phyloP scores from a whole-genome alignment of 176 grass and related monocot species.

The Aegilops speltoides region DNA sequence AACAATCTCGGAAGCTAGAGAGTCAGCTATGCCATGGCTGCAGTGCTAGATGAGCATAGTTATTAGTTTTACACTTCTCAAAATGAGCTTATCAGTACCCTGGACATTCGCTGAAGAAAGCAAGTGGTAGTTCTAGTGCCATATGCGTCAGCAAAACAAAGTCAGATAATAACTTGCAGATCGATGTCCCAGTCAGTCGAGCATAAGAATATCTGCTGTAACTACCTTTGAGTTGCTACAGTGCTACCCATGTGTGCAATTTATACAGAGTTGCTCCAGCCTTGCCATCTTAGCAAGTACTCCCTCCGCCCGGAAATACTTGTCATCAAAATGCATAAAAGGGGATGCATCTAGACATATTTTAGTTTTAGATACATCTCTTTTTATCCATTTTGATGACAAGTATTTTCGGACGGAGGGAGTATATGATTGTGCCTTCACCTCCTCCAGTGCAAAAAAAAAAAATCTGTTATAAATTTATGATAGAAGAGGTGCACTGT shows the following conservation, averaged over 20 bases:
- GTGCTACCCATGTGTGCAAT: background rate
- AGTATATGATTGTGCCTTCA: too few species aligned
- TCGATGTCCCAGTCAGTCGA: background rate
- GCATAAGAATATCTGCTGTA: background rate
- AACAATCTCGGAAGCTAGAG: background rate
- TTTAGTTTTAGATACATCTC: too few species aligned
- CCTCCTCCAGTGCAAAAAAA: background rate
- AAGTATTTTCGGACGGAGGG: too few species aligned
- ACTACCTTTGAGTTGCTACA: background rate
- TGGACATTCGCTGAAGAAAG: background rate
- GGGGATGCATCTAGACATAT: too few species aligned
- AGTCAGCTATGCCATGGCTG: background rate
- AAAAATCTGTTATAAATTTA: background rate
- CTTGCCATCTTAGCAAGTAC: background rate
- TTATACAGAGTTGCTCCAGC: background rate
- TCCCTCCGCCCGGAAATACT: too few species aligned
- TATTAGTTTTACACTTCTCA: background rate
- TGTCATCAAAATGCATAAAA: too few species aligned
- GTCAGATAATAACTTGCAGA: background rate
- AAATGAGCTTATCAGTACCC: background rate
- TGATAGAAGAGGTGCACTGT: background rate
- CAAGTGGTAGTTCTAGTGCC: background rate
- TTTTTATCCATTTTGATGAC: too few species aligned
- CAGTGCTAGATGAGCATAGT: background rate
- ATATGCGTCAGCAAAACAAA: background rate